These are phyloP conservation scores for Lotmaria passim DNA, from an alignment of 208 protist genomes.

Conservation along the genomic window DNA sequence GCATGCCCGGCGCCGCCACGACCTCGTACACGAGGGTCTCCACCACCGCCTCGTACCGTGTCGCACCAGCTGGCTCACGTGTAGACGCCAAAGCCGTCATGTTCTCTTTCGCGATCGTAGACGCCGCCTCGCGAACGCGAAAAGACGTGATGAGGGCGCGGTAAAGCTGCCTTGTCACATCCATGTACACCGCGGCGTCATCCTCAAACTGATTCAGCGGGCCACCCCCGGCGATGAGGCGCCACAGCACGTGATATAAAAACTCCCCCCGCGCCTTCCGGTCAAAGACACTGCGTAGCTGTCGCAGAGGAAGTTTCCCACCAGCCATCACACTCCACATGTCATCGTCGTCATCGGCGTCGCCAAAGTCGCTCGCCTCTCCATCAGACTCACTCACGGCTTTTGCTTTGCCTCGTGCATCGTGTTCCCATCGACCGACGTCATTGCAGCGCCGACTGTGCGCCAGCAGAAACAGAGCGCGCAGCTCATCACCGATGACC, in stretches of 20 bases:
- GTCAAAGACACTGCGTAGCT: conserved; percentile 39
- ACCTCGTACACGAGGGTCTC: conserved; percentile 41
- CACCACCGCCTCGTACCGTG: conserved; percentile 29
- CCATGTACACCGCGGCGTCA: conserved; percentile 58
- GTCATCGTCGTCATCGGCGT: conserved; percentile 51
- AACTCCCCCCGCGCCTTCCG: conserved; percentile 49
- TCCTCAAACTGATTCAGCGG: conserved; percentile 86
- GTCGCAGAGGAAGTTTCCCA: conserved; percentile 27
- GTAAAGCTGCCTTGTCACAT: conserved; percentile 50
- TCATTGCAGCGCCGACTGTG: conserved; percentile 8
- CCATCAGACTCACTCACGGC: conserved; percentile 16
- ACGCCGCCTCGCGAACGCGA: conserved; percentile 18
- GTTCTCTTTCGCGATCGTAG: conserved; percentile 18
- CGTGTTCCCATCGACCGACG: background rate
- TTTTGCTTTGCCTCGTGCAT: background rate
- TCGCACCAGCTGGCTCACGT: background rate
- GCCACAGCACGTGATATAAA: conserved; percentile 77
- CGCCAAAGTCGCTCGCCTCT: too few species aligned
- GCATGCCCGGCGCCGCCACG: conserved; percentile 16
- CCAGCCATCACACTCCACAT: conserved; percentile 26
- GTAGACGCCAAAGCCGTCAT: conserved; percentile 9
- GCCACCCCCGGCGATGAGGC: conserved; percentile 71
- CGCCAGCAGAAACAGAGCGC: conserved; percentile 62
- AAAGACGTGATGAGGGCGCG: conserved; percentile 48
- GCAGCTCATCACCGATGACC: conserved; percentile 72